These are phyloP conservation scores for Aspergillus cejpii DNA, from an alignment of 2,329 filamentous ascomycete genomes.

Conservation along the genomic window DNA sequence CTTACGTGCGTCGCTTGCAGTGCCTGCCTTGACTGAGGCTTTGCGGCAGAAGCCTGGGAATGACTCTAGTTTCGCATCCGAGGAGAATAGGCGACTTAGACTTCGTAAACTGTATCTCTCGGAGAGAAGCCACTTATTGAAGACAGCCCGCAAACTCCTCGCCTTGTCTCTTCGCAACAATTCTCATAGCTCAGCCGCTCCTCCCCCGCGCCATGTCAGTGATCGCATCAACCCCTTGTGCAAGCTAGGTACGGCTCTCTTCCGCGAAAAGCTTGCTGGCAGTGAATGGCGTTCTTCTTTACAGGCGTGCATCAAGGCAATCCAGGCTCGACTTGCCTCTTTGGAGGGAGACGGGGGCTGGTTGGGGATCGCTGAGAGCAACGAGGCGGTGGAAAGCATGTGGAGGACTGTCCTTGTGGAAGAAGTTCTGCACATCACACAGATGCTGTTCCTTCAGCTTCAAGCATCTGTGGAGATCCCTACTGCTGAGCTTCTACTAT, in stretches of 20 bases:
- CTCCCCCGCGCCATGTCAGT: conserved; percentile 6
- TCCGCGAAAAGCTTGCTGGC: conserved; percentile 24
- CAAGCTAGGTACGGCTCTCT: conserved; percentile 27
- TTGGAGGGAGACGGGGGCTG: conserved; percentile 39
- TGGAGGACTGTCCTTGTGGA: conserved; percentile 60
- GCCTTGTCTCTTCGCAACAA: conserved; percentile 26
- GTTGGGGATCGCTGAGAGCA: conserved; percentile 44
- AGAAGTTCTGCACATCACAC: conserved; percentile 67
- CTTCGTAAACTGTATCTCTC: conserved; percentile 65
- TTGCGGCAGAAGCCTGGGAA: conserved; percentile 26
- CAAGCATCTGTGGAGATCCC: conserved; percentile 55
- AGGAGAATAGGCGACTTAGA: conserved; percentile 58
- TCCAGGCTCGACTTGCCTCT: conserved; percentile 29
- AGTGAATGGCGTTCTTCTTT: conserved; percentile 24
- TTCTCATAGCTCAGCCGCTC: conserved; percentile 12
- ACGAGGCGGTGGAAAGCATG: conserved; percentile 52
- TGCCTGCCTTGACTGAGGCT: conserved; percentile 30
- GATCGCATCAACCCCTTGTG: conserved; percentile 18
- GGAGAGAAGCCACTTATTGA: conserved; percentile 63
- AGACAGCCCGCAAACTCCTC: conserved; percentile 51
- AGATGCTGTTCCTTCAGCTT: conserved; percentile 64
- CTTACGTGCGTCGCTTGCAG: conserved; percentile 51
- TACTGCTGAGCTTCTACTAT: conserved; percentile 52
- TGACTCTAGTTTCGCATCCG: conserved; percentile 51
- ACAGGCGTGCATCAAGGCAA: conserved; percentile 31